A percentile compares a stretch with the other conserved stretches of the same genome.
These are phyloP conservation scores for Tuber indicum DNA, from an alignment of 495 filamentous ascomycete genomes.

Conservation along the genomic window DNA sequence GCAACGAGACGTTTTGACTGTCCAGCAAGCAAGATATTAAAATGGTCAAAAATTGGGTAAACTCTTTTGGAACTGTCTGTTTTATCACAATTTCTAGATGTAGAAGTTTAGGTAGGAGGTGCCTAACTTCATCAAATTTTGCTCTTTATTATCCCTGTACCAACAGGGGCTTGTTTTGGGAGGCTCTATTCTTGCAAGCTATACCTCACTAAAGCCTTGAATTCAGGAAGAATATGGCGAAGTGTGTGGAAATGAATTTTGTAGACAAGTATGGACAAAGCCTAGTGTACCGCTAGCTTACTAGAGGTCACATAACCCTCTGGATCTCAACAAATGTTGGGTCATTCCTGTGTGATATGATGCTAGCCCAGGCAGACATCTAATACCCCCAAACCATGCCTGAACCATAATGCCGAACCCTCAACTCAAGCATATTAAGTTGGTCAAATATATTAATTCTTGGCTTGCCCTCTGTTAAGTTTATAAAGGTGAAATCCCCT, in stretches of 20 bases:
- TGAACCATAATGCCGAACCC: not conserved
- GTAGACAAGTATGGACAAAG: not conserved
- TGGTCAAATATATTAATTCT: not conserved
- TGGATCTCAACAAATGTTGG: not conserved
- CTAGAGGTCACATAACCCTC: not conserved
- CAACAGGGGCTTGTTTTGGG: not conserved
- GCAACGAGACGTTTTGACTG: no score
- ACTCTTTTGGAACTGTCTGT: no score
- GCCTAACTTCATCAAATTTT: not conserved
- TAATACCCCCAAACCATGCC: not conserved
- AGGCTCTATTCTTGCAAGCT: not conserved
- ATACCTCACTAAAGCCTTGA: not conserved
- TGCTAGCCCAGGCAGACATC: not conserved
- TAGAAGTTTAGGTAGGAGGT: no score
- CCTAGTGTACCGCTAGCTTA: not conserved
- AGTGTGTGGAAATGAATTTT: not conserved
- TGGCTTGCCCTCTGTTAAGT: not conserved
- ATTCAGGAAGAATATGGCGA: not conserved
- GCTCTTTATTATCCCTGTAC: not conserved
- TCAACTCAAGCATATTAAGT: not conserved
- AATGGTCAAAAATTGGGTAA: no score
- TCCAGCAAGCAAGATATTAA: no score
- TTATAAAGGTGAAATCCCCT: not conserved
- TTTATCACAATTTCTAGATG: no score
- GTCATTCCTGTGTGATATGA: not conserved